These are phyloP conservation scores for Pterocarpus santalinus DNA, from an alignment of 306 rosid species.

Conservation along the genomic window DNA sequence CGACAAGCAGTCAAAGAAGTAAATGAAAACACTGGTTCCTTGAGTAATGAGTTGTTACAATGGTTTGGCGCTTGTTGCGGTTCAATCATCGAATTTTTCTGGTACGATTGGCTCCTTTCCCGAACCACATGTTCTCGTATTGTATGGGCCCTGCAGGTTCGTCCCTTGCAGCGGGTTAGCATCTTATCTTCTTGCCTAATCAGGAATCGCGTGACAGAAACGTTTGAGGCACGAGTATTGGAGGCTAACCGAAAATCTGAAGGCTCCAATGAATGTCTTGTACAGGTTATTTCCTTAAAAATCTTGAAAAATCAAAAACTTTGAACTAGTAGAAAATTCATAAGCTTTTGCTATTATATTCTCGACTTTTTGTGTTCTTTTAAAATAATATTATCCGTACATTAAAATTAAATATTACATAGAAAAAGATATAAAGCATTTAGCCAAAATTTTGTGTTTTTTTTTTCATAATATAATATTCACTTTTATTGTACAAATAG, in stretches of 20 bases:
- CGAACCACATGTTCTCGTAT: background rate
- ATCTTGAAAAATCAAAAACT: background rate
- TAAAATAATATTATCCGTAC: background rate
- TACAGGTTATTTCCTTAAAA: background rate
- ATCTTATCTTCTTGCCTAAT: background rate
- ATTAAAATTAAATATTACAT: no score
- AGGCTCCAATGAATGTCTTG: background rate
- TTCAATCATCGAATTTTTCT: background rate
- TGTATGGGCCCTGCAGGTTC: background rate
- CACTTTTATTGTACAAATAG: no score
- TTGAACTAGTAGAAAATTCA: background rate
- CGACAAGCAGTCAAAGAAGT: background rate
- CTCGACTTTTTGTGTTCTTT: no score
- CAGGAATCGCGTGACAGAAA: background rate
- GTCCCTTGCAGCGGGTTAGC: background rate
- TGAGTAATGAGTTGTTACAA: background rate
- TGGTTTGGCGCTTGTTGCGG: conserved; percentile 14
- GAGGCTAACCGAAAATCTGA: background rate
- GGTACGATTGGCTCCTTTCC: background rate
- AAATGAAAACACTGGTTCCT: background rate
- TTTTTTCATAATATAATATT: background rate
- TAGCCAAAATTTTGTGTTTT: no score
- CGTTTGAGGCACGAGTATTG: background rate
- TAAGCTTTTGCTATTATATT: background rate
- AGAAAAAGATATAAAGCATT: no score